Conservation (phyloP, 495 filamentous ascomycete genomes). For the Xylaria nigripes region DNA sequence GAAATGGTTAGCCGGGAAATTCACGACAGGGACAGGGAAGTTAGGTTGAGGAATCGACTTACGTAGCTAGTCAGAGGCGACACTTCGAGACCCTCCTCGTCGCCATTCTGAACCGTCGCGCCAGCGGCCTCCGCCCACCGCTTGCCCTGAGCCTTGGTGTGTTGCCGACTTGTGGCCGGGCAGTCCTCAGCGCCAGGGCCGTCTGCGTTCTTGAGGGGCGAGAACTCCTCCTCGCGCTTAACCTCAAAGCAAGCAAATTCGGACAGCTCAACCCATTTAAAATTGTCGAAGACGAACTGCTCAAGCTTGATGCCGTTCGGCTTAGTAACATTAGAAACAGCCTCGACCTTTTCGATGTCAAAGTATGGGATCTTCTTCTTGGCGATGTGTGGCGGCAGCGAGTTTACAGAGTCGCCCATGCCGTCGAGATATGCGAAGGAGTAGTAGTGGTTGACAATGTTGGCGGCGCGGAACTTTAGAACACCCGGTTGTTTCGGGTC, state of each 20-base stretch:
- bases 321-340: slow-evolving; percentile 71
- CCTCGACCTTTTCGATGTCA: slow-evolving; percentile 64
- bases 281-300: slow-evolving; percentile 98
- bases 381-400: slow-evolving; percentile 89
- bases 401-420: slow-evolving; percentile 77
- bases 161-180: slow-evolving; percentile 78
- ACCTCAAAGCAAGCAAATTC: slow-evolving; percentile 97
- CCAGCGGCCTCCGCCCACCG: slow-evolving; percentile 77
- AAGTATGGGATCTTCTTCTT: slow-evolving; percentile 96
- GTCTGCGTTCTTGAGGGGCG: slow-evolving; percentile 90
- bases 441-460: slow-evolving; percentile 99
- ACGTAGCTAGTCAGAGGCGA: slow-evolving; percentile 94
- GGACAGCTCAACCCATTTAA: slow-evolving; percentile 75
- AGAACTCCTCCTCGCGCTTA: slow-evolving; percentile 95
- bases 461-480: slow-evolving; percentile 92
- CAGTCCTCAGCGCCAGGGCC: slow-evolving; percentile 83
- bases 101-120: slow-evolving; percentile 65
- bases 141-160: slow-evolving; percentile 83
- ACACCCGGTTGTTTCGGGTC: slow-evolving; percentile 75
- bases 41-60: slow-evolving; percentile 36
- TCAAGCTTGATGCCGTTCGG: slow-evolving; percentile 98
- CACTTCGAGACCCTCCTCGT: slow-evolving; percentile 72
- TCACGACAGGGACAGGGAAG: background rate
- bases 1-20: slow-evolving; percentile 14
- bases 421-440: slow-evolving; percentile 85